A percentile compares a stretch with the other conserved stretches of the same genome.
phyloP scores from a whole-genome alignment of 257 asterid species.

The Solanum etuberosum region DNA sequence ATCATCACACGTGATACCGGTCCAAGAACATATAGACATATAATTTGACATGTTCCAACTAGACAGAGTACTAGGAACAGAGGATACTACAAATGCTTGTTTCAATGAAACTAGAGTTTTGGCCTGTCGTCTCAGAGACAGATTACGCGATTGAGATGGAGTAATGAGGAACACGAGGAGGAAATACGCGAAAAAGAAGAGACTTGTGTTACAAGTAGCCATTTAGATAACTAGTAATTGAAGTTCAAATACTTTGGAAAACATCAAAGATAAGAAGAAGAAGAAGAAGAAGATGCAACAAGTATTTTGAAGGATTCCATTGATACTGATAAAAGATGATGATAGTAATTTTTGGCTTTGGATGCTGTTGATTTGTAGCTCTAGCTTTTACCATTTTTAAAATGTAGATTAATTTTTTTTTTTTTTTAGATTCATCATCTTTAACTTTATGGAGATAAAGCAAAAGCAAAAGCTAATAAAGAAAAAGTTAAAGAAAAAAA shows the following conservation, averaged over 20 bases:
- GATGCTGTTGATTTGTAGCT: constrained; percentile 4
- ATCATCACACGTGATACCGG: constrained; percentile 22
- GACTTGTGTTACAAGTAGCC: constrained; percentile 1
- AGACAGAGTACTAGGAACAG: constrained; percentile 7
- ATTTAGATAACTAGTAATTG: neutral
- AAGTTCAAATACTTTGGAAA: neutral
- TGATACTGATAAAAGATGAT: neutral
- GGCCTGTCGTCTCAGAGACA: constrained; percentile 17
- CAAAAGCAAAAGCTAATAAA: constrained; percentile 27
- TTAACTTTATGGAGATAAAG: constrained; percentile 24
- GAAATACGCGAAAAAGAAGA: constrained; percentile 1
- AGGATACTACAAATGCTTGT: constrained; percentile 2
- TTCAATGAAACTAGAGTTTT: constrained; percentile 19
- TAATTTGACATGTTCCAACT: constrained; percentile 28
- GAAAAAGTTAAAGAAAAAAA: neutral
- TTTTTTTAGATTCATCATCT: constrained; percentile 21
- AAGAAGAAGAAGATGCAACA: neutral
- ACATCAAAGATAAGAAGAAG: neutral
- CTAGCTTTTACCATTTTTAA: neutral
- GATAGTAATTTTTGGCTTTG: neutral
- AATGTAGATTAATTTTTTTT: neutral
- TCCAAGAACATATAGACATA: constrained; percentile 20
- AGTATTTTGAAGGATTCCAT: neutral
- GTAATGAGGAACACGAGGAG: constrained; percentile 5
- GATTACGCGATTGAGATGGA: constrained; percentile 4